Evolutionary conservation across 148 eudicot species (phyloP).

Genomic region (Persicaria tinctoria): DNA sequence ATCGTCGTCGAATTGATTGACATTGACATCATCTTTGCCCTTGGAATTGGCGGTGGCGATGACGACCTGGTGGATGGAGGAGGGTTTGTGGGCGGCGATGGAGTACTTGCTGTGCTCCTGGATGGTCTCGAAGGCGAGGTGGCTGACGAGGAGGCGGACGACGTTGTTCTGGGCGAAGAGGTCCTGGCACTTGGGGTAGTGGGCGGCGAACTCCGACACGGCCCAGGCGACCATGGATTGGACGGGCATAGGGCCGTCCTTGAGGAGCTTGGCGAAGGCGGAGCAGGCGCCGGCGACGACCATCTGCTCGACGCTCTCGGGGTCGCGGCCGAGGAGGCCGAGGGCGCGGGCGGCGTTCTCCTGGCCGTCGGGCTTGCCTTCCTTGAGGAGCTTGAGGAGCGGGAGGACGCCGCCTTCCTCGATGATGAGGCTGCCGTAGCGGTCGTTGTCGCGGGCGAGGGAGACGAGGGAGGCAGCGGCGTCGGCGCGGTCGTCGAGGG

Average conservation of each 20-base stretch:
- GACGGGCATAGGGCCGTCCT: conserved; percentile 83
- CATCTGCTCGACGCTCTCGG: conserved; percentile 74
- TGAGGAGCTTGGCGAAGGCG: conserved; percentile 64
- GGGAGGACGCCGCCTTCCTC: conserved; percentile 90
- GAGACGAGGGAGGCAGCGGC: no score
- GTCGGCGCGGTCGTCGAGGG: no score
- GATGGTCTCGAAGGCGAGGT: conserved; percentile 42
- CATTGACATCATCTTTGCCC: neutral
- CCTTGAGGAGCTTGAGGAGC: conserved; percentile 51
- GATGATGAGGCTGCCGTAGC: conserved; percentile 56
- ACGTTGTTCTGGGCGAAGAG: conserved; percentile 64
- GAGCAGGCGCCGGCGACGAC: conserved; percentile 56
- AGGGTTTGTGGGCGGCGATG: neutral
- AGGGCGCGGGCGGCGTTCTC: conserved; percentile 76
- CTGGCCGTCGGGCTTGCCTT: conserved; percentile 74
- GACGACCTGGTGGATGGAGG: conserved; percentile 38
- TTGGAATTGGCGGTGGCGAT: conserved; percentile 26
- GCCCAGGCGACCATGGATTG: conserved; percentile 88
- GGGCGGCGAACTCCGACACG: conserved; percentile 53
- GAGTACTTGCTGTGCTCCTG: conserved; percentile 77
- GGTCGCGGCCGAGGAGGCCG: conserved; percentile 60
- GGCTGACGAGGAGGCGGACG: conserved; percentile 32
- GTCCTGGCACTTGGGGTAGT: conserved; percentile 66
- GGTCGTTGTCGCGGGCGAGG: no score
- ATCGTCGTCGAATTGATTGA: neutral